Conservation (phyloP, 768 basidiomycete genomes). For the Tephrocybe sp. region DNA sequence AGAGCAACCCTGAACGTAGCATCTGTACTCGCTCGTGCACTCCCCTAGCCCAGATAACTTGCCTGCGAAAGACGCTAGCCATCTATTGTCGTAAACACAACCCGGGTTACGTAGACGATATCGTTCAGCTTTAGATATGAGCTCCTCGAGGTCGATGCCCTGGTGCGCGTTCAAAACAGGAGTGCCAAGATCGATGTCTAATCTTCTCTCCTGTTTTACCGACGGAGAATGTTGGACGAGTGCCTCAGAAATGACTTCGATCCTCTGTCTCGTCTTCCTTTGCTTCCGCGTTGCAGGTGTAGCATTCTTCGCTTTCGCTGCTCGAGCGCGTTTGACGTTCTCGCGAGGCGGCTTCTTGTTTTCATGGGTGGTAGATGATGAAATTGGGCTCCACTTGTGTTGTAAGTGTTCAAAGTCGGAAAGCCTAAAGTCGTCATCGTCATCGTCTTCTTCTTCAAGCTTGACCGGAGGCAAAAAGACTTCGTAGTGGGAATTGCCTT, state of each 20-base stretch:
- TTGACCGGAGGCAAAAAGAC: conserved; percentile 2
- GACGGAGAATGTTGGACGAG: background rate
- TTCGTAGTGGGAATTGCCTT: background rate
- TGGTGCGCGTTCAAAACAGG: conserved; percentile 64
- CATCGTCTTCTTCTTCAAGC: background rate
- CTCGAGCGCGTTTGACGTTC: background rate
- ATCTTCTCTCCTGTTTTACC: conserved; percentile 1
- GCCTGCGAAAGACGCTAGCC: conserved; percentile 68
- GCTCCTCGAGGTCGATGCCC: conserved; percentile 53
- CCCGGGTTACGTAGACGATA: conserved; percentile 55
- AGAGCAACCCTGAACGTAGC: conserved; percentile 63
- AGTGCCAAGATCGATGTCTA: conserved; percentile 36
- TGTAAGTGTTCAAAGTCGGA: conserved; percentile 4
- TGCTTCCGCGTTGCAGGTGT: background rate
- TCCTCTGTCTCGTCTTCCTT: background rate
- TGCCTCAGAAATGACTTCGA: background rate
- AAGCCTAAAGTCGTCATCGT: conserved; percentile 16
- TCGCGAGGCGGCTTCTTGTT: conserved; percentile 1
- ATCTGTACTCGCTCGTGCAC: conserved; percentile 58
- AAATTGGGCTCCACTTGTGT: conserved; percentile 11
- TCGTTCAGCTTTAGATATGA: conserved; percentile 52
- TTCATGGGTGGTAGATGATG: conserved; percentile 20
- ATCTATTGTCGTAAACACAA: conserved; percentile 58
- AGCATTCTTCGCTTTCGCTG: background rate
- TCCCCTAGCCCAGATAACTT: conserved; percentile 58